Evolutionary conservation across 257 asterid species (phyloP).

Genomic region (Handroanthus guayacan): DNA sequence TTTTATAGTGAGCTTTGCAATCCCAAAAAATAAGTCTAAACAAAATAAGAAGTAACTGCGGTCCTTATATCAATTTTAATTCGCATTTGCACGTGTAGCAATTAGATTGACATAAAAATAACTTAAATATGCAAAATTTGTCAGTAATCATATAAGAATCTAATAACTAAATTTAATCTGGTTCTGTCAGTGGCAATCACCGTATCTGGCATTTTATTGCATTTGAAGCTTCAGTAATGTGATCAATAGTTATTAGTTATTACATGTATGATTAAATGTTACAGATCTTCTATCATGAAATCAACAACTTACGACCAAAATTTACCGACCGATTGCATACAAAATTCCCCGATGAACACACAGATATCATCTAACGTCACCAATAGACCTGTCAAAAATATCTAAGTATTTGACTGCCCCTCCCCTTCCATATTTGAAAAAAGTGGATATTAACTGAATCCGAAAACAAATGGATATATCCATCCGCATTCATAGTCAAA

Average conservation of each 20-base stretch:
- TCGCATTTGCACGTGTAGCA: background rate
- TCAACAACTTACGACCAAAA: slow-evolving; percentile 7
- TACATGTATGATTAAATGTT: background rate
- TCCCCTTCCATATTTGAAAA: no score
- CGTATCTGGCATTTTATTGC: background rate
- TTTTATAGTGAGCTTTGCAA: slow-evolving; percentile 25
- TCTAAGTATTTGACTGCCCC: no score
- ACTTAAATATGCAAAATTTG: background rate
- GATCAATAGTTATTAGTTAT: background rate
- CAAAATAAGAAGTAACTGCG: background rate
- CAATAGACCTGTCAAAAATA: no score
- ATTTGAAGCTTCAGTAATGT: slow-evolving; percentile 12
- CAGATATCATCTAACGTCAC: no score
- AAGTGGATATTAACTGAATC: no score
- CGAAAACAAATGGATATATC: no score
- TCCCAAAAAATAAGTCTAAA: background rate
- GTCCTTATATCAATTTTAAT: slow-evolving; percentile 13
- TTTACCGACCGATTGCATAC: background rate
- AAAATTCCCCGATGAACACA: background rate
- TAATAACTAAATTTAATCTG: background rate
- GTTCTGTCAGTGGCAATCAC: background rate
- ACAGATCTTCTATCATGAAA: background rate
- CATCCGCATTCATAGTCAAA: no score
- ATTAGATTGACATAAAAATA: background rate
- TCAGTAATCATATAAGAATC: background rate